Conservation (phyloP, 1,284 basidiomycete genomes). For the Puccinia horiana region DNA sequence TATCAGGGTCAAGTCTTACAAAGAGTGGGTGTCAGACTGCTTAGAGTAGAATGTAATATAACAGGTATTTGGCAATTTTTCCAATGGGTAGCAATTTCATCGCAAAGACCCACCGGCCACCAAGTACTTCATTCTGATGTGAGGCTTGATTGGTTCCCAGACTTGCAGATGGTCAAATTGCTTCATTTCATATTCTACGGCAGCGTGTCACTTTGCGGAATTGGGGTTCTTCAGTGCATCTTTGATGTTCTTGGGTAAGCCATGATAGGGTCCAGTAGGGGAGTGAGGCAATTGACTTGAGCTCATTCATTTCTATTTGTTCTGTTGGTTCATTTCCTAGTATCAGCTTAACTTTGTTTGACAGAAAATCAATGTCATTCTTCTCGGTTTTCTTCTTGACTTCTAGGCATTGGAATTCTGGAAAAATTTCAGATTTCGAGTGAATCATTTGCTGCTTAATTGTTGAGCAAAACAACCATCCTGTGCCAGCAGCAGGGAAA, state of each 20-base stretch:
- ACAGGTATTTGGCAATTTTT: not conserved
- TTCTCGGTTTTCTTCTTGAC: not conserved
- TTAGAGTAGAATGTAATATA: too few species aligned
- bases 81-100: not conserved
- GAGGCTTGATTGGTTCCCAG: not conserved
- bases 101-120: not conserved
- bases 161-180: not conserved
- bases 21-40: too few species aligned
- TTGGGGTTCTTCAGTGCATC: not conserved
- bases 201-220: not conserved
- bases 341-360: not conserved
- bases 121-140: not conserved
- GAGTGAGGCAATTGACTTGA: not conserved
- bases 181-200: not conserved
- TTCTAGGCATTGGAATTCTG: not conserved
- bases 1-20: too few species aligned
- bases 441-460: not conserved
- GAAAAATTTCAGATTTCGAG: not conserved
- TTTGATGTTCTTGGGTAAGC: not conserved
- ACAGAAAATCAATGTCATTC: not conserved
- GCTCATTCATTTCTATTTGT: not conserved
- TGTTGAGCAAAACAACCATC: conserved; percentile 19
- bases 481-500: not conserved
- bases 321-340: not conserved
- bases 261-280: not conserved